phyloP scores from a whole-genome alignment of 768 basidiomycete genomes.

The Sutorius australiensis region DNA sequence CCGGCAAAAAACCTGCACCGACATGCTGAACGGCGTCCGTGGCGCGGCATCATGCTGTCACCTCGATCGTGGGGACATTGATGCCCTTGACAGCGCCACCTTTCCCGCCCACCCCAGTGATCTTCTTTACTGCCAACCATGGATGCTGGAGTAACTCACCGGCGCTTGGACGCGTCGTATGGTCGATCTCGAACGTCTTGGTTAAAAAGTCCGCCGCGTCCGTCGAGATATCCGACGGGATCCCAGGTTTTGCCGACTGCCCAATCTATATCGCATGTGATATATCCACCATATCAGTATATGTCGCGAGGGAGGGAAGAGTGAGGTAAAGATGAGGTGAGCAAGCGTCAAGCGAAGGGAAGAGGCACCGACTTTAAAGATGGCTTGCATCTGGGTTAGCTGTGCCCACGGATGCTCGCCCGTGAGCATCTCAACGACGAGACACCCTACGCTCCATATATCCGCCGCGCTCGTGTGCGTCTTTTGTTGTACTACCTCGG shows the following conservation, averaged over 20 bases:
- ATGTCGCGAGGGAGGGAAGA: too few relatives aligned
- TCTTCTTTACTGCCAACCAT: conserved; percentile 55
- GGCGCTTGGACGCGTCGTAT: conserved; percentile 76
- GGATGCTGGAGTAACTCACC: conserved; percentile 67
- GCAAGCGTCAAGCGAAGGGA: neutral
- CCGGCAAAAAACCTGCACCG: too few relatives aligned
- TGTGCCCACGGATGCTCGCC: conserved; percentile 96
- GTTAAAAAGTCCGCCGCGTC: conserved; percentile 87
- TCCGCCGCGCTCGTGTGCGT: conserved; percentile 89
- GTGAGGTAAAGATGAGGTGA: neutral
- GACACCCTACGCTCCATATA: conserved; percentile 94
- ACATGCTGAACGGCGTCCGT: too few relatives aligned
- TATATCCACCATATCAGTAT: too few relatives aligned
- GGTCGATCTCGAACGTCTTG: conserved; percentile 82
- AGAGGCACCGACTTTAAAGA: conserved; percentile 70
- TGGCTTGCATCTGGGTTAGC: conserved; percentile 97
- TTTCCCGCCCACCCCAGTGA: conserved; percentile 22
- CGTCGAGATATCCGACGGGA: conserved; percentile 85
- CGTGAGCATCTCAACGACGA: conserved; percentile 96
- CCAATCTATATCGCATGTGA: conserved; percentile 62
- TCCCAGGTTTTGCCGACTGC: conserved; percentile 79
- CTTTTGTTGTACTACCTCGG: conserved; percentile 96
- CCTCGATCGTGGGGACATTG: conserved; percentile 27
- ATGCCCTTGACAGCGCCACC: conserved; percentile 6
- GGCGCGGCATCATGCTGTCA: conserved; percentile 18